Evolutionary conservation across 306 rosid species (phyloP).

Genomic region (Purshia tridentata): DNA sequence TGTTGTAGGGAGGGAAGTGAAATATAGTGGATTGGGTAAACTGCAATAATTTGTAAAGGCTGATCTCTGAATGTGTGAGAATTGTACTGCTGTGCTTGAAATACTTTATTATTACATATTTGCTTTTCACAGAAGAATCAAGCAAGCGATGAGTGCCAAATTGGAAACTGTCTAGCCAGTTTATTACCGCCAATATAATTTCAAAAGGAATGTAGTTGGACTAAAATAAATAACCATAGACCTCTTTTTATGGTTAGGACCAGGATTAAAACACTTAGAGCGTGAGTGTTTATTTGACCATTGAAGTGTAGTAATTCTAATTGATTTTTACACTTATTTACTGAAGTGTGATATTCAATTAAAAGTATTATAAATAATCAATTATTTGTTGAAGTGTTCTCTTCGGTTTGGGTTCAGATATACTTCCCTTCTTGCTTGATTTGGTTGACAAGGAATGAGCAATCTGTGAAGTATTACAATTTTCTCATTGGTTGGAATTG

Average conservation of each 20-base stretch:
- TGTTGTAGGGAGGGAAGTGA: background rate
- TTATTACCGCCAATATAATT: too few relatives aligned
- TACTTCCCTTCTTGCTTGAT: background rate
- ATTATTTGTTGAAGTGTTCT: too few relatives aligned
- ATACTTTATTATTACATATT: background rate
- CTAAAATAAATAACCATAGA: background rate
- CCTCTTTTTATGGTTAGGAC: background rate
- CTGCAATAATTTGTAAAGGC: background rate
- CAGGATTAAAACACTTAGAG: background rate
- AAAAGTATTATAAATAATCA: too few relatives aligned
- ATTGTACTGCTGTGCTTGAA: background rate
- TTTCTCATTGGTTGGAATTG: background rate
- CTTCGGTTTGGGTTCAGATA: background rate
- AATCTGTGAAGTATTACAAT: background rate
- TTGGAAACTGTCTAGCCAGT: too few relatives aligned
- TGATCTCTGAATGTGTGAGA: background rate
- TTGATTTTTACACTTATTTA: background rate
- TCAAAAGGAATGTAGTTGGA: background rate
- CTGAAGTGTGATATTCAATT: too few relatives aligned
- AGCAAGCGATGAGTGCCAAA: background rate
- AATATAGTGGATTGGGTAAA: background rate
- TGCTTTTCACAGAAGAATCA: background rate
- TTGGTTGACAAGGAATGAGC: background rate
- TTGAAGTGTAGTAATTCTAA: background rate
- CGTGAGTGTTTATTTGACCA: background rate